phyloP scores from a whole-genome alignment of 2,329 filamentous ascomycete genomes.

The Aspergillus quadricinctus region DNA sequence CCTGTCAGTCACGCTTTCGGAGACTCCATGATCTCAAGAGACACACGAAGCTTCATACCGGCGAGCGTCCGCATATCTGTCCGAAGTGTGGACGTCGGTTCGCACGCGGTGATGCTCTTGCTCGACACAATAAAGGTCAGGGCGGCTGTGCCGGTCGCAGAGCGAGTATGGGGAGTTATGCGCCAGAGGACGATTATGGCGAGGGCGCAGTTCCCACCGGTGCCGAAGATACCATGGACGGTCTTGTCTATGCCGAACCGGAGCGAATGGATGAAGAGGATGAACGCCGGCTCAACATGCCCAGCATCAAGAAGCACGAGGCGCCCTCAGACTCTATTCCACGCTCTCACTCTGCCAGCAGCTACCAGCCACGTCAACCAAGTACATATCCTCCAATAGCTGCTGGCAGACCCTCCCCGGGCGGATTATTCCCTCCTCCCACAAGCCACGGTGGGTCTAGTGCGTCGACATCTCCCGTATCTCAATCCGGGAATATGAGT shows the following conservation, averaged over 20 bases:
- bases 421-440: constrained; percentile 61
- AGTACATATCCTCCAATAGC: constrained; percentile 75
- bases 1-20: constrained; percentile 89
- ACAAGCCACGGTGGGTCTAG: constrained; percentile 54
- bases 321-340: constrained; percentile 50
- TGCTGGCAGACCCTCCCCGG: constrained; percentile 46
- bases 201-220: constrained; percentile 42
- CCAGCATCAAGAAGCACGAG: constrained; percentile 71
- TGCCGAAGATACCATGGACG: constrained; percentile 59
- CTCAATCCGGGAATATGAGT: constrained; percentile 36
- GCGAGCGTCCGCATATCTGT: constrained; percentile 91
- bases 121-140: constrained; percentile 90
- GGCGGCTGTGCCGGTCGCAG: constrained; percentile 91
- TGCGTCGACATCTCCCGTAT: constrained; percentile 53
- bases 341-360: constrained; percentile 34
- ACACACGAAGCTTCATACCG: constrained; percentile 93
- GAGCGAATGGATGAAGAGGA: constrained; percentile 49
- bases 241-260: constrained; percentile 54
- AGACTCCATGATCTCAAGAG: constrained; percentile 92
- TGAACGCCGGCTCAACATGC: constrained; percentile 51
- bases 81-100: constrained; percentile 93
- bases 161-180: constrained; percentile 79
- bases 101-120: constrained; percentile 88
- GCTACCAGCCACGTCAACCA: constrained; percentile 61
- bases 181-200: constrained; percentile 67